phyloP scores from a whole-genome alignment of 495 filamentous ascomycete species.

The Cenococcum geophilum region DNA sequence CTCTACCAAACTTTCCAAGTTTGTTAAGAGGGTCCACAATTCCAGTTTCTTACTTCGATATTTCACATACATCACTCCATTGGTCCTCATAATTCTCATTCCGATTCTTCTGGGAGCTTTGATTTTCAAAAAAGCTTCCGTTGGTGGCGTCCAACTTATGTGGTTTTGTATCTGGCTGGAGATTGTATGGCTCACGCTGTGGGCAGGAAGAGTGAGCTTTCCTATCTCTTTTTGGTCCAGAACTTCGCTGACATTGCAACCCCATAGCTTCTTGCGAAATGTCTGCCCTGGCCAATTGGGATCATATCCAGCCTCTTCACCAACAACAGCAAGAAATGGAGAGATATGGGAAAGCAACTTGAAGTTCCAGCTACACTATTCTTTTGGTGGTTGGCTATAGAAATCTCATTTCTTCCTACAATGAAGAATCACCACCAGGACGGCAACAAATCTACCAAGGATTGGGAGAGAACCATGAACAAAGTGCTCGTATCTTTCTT shows the following conservation, averaged over 20 bases:
- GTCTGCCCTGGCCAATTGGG: slow-evolving; percentile 61
- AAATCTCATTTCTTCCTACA: slow-evolving; percentile 65
- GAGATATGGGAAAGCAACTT: slow-evolving; percentile 77
- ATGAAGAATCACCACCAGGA: slow-evolving; percentile 69
- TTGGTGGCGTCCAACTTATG: slow-evolving; percentile 69
- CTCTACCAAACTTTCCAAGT: slow-evolving; percentile 52
- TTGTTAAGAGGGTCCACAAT: slow-evolving; percentile 62
- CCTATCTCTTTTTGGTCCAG: background rate
- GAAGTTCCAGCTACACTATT: slow-evolving; percentile 84
- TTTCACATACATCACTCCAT: slow-evolving; percentile 75
- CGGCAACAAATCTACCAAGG: slow-evolving; percentile 45
- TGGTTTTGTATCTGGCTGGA: slow-evolving; percentile 97
- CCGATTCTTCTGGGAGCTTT: slow-evolving; percentile 74
- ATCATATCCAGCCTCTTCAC: slow-evolving; percentile 69
- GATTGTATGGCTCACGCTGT: slow-evolving; percentile 86
- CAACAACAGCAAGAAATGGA: slow-evolving; percentile 90
- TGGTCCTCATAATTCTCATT: slow-evolving; percentile 67
- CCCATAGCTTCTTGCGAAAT: slow-evolving; percentile 63
- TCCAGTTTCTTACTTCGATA: slow-evolving; percentile 78
- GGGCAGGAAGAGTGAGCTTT: slow-evolving; percentile 62
- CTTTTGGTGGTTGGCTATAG: slow-evolving; percentile 84
- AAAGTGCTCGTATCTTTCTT: slow-evolving; percentile 83
- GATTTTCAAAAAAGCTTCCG: slow-evolving; percentile 55
- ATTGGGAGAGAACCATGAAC: slow-evolving; percentile 75
- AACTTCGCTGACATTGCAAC: background rate